phyloP scores from a whole-genome alignment of 1,284 basidiomycete genomes.

The Fomes fomentarius region DNA sequence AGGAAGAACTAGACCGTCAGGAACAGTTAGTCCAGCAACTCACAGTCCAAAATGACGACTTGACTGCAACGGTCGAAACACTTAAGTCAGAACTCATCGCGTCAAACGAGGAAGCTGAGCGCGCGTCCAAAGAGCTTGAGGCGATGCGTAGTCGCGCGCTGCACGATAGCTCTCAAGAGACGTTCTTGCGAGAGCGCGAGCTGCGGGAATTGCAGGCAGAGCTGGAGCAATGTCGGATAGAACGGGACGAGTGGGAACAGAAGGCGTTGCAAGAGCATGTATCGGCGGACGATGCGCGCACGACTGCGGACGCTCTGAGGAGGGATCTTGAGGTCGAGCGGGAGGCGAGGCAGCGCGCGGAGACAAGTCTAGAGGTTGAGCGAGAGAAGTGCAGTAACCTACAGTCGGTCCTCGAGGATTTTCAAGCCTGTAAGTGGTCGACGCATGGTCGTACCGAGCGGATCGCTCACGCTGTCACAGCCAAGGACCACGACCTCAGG shows the following conservation, averaged over 20 bases:
- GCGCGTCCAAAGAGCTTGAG: slow-evolving; percentile 71
- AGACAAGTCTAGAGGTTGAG: slow-evolving; percentile 68
- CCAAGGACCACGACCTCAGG: slow-evolving; percentile 75
- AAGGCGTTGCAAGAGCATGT: slow-evolving; percentile 77
- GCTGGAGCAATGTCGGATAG: slow-evolving; percentile 82
- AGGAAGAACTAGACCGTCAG: slow-evolving; percentile 96
- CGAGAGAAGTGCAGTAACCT: slow-evolving; percentile 81
- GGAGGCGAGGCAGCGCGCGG: slow-evolving; percentile 55
- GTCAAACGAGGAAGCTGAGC: slow-evolving; percentile 75
- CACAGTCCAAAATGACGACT: slow-evolving; percentile 74
- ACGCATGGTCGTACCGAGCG: slow-evolving; percentile 31
- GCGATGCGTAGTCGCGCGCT: slow-evolving; percentile 61
- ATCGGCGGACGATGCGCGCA: slow-evolving; percentile 68
- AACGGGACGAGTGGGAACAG: slow-evolving; percentile 88
- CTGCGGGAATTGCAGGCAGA: slow-evolving; percentile 81
- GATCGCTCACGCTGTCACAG: slow-evolving; percentile 39
- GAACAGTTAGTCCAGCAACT: slow-evolving; percentile 82
- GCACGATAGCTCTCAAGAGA: slow-evolving; percentile 72
- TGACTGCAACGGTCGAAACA: slow-evolving; percentile 70
- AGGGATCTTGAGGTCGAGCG: slow-evolving; percentile 70
- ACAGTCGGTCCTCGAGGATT: slow-evolving; percentile 93
- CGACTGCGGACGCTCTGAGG: slow-evolving; percentile 58
- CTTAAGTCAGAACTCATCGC: slow-evolving; percentile 78
- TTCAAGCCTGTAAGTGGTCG: slow-evolving; percentile 73
- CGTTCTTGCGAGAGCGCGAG: slow-evolving; percentile 75